A percentile compares a stretch with the other conserved stretches of the same genome.
phyloP scores from a whole-genome alignment of 192 early-diverging fungal species.

The Coemansia sp. region DNA sequence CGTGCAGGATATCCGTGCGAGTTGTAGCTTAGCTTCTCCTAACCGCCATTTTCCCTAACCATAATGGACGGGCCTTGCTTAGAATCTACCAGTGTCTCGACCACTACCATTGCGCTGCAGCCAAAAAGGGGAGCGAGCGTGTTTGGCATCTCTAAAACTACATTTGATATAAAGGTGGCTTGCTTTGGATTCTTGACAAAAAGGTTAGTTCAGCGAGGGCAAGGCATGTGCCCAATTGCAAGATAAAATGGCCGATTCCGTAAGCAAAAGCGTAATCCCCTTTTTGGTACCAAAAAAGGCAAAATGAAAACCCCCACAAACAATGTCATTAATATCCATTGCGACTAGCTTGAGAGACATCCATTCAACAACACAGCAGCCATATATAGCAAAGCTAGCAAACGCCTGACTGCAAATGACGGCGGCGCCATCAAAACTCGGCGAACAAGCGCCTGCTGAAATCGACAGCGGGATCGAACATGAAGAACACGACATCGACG shows the following conservation, averaged over 20 bases:
- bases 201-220: too few relatives aligned
- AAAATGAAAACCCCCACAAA: background rate
- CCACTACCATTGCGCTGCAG: too few relatives aligned
- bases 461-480: background rate
- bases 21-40: too few relatives aligned
- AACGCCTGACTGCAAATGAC: background rate
- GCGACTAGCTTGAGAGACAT: background rate
- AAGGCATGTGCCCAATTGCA: too few relatives aligned
- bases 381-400: background rate
- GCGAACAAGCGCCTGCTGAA: background rate
- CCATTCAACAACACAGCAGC: background rate
- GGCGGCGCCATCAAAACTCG: background rate
- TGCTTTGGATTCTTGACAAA: background rate
- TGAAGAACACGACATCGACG: too few relatives aligned
- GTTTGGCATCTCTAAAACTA: background rate
- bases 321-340: background rate
- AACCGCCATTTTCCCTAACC: too few relatives aligned
- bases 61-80: too few relatives aligned
- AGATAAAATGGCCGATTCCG: background rate
- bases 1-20: too few relatives aligned
- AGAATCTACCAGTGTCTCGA: too few relatives aligned
- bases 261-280: too few relatives aligned
- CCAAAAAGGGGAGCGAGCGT: too few relatives aligned
- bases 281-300: background rate
- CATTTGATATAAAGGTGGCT: background rate